Evolutionary conservation across 306 rosid species (phyloP), one percentile per base, ranked within the genome.

Genomic region (Nissolia schottii): DNA sequence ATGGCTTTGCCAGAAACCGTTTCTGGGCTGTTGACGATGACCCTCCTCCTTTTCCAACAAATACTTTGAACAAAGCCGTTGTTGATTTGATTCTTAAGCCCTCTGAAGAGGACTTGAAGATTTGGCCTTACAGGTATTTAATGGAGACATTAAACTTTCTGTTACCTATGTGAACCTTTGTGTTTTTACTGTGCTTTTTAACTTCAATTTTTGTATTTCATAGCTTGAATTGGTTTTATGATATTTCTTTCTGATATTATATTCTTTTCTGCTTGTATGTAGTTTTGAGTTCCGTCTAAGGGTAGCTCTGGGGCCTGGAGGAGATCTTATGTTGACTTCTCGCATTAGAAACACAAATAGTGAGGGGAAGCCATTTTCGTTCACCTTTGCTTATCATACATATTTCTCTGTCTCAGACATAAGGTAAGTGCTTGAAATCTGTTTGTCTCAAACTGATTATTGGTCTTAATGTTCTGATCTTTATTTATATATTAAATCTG

Each of bases 361-460:
- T 59, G 98, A 93, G 11, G 98, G 97, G 78, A 91, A 93, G 89
- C 92, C 96, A 31, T 91, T 93, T 81, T 51, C 91, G 5, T 93
- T 93, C 88, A 89, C 98, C 54, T 93, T 91, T 83, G 97, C 97
- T 3, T 91, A 93, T 81, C 97, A 93, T 77, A 93, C 97, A 12
- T 93, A 93, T 83, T 89, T 93, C 70, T 89, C 88, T 67, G 97
- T 93, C 59, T 90, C 97, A 63, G 97, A 93, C 77, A 91, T 93
- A 81, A 87, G 97, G 98, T 87, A 59, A 86, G 56, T 55, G 50
- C 46, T 49, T 46, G 55, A 53, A 35, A 43, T 46, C 35, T 78
- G 32, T 29, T 67, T 62, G 58, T 56, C 40, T 72, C 53, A 14
- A 40, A 12, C 38, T 32, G 51, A 61, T 11, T 13, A 61, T 81